phyloP scores from a whole-genome alignment of 495 filamentous ascomycete species.

The Neurospora sp. region DNA sequence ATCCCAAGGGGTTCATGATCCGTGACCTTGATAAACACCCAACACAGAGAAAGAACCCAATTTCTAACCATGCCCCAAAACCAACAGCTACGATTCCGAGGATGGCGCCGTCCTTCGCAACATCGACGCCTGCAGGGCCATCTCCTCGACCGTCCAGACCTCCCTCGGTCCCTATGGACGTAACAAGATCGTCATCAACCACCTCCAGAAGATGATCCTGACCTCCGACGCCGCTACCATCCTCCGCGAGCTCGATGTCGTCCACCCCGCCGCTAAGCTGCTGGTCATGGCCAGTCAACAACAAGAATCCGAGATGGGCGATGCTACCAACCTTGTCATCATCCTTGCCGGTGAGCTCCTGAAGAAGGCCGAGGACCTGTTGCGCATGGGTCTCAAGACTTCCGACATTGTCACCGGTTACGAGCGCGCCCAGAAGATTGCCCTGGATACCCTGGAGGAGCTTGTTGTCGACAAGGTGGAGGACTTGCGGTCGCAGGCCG shows the following conservation, averaged over 20 bases:
- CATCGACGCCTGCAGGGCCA: slow-evolving; percentile 96
- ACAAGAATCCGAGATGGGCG: slow-evolving; percentile 97
- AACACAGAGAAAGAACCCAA: slow-evolving; percentile 7
- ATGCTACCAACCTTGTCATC: slow-evolving; percentile 97
- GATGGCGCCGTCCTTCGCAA: slow-evolving; percentile 98
- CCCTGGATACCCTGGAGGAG: slow-evolving; percentile 75
- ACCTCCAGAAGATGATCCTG: slow-evolving; percentile 98
- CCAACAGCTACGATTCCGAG: slow-evolving; percentile 82
- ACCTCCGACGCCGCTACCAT: slow-evolving; percentile 98
- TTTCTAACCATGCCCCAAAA: slow-evolving; percentile 12
- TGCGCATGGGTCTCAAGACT: slow-evolving; percentile 92
- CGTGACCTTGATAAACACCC: slow-evolving; percentile 3
- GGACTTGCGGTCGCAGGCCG: slow-evolving; percentile 64
- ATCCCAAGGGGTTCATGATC: not conserved
- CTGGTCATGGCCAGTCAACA: slow-evolving; percentile 99
- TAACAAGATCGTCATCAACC: slow-evolving; percentile 99
- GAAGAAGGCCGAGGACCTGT: slow-evolving; percentile 92
- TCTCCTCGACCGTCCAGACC: slow-evolving; percentile 90
- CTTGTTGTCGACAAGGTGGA: slow-evolving; percentile 85
- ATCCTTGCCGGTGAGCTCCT: slow-evolving; percentile 91
- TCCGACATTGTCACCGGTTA: slow-evolving; percentile 93
- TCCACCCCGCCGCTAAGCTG: slow-evolving; percentile 95
- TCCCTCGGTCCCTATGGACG: slow-evolving; percentile 94
- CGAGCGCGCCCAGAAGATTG: slow-evolving; percentile 85
- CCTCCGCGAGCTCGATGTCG: slow-evolving; percentile 91